Conservation (phyloP, 805 yeast genomes). For the Kluyveromyces siamensis region DNA sequence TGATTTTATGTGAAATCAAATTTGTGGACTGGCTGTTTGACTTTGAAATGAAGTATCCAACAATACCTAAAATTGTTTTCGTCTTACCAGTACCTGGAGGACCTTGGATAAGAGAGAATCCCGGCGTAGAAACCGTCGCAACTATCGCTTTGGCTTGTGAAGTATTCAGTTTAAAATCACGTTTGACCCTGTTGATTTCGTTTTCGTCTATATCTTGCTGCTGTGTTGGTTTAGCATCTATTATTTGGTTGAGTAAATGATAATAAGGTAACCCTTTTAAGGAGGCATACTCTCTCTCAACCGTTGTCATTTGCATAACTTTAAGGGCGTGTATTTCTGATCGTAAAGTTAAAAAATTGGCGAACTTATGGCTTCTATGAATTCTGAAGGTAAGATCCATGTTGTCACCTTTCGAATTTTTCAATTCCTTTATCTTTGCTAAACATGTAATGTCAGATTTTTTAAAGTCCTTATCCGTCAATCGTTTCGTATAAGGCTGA, state of each 20-base stretch:
- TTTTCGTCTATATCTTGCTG: conserved; percentile 19
- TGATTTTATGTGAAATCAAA: conserved; percentile 27
- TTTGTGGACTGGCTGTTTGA: conserved; percentile 18
- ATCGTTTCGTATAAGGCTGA: conserved; percentile 14
- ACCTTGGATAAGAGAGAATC: conserved; percentile 90
- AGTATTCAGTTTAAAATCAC: conserved; percentile 54
- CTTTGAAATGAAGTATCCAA: conserved; percentile 62
- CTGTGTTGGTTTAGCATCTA: conserved; percentile 50
- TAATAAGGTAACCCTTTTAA: conserved; percentile 75
- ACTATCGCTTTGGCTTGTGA: conserved; percentile 90
- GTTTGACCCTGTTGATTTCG: conserved; percentile 36
- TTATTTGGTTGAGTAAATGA: conserved; percentile 59
- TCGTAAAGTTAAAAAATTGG: conserved; percentile 49
- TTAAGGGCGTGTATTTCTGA: conserved; percentile 57
- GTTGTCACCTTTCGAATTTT: conserved; percentile 52
- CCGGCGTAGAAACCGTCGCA: conserved; percentile 56
- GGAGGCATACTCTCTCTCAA: conserved; percentile 88
- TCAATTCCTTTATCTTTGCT: conserved; percentile 72
- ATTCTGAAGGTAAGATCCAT: conserved; percentile 72
- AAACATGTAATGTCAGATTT: conserved; percentile 45
- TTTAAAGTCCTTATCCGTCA: conserved; percentile 29
- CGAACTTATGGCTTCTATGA: conserved; percentile 37
- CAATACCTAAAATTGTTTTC: conserved; percentile 85
- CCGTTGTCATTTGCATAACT: conserved; percentile 80
- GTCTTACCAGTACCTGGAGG: conserved; percentile 99